A percentile compares a stretch with the other conserved stretches of the same genome.
Evolutionary conservation across 257 asterid species (phyloP).

Genomic region (Primulina tabacum): DNA sequence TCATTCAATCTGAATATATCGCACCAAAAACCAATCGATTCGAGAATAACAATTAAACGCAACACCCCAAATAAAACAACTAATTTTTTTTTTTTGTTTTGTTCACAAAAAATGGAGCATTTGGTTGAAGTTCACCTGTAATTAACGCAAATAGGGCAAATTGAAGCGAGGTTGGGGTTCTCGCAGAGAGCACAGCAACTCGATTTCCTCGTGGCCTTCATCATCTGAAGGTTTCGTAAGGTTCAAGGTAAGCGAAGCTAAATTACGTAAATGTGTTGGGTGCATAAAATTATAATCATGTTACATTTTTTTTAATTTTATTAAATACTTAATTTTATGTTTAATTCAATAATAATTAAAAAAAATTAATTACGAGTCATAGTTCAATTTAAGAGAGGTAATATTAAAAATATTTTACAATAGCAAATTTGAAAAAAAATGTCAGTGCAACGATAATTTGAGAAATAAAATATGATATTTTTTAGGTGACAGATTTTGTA

Average conservation of each 20-base stretch:
- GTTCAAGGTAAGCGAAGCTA: background rate
- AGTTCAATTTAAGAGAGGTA: no score
- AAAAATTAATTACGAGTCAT: no score
- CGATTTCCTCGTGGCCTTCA: slow-evolving; percentile 48
- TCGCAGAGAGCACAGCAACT: slow-evolving; percentile 81
- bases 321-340: no score
- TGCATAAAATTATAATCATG: no score
- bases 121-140: slow-evolving; percentile 44
- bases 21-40: background rate
- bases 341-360: no score
- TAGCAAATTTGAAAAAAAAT: no score
- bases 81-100: background rate
- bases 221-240: slow-evolving; percentile 2
- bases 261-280: no score
- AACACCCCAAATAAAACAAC: background rate
- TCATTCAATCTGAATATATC: slow-evolving; percentile 59
- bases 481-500: no score
- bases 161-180: slow-evolving; percentile 73
- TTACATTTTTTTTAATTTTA: no score
- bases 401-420: no score
- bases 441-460: no score
- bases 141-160: slow-evolving; percentile 80
- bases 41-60: background rate
- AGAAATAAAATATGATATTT: no score
- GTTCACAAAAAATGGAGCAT: background rate